Evolutionary conservation across 106 monocot genomes (phyloP).

Genomic region (Platanthera zijinensis): DNA sequence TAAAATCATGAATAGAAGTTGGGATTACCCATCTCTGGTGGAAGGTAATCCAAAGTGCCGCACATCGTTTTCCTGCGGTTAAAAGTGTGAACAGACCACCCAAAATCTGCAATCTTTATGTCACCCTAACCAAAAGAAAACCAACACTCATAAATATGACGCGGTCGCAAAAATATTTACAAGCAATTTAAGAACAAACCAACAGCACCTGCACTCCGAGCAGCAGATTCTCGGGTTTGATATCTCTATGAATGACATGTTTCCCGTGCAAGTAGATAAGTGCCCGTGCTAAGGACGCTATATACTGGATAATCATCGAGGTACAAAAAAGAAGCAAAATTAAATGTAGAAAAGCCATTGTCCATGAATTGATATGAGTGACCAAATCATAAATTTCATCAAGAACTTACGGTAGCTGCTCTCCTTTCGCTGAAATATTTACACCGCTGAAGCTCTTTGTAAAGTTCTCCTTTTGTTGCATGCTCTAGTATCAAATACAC

Average conservation of each 20-base stretch:
- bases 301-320: slow-evolving; percentile 43
- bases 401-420: slow-evolving; percentile 76
- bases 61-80: slow-evolving; percentile 89
- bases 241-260: slow-evolving; percentile 98
- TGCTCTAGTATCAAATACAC: slow-evolving; percentile 95
- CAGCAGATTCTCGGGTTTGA: slow-evolving; percentile 94
- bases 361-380: neutral
- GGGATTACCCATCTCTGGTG: slow-evolving; percentile 94
- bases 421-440: slow-evolving; percentile 91
- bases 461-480: slow-evolving; percentile 93
- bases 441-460: slow-evolving; percentile 92
- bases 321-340: neutral
- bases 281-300: slow-evolving; percentile 76
- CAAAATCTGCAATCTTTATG: slow-evolving; percentile 98
- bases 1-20: neutral
- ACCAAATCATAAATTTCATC: slow-evolving; percentile 1
- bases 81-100: slow-evolving; percentile 99
- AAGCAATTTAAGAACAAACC: neutral
- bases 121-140: slow-evolving; percentile 54
- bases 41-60: slow-evolving; percentile 94
- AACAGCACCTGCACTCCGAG: slow-evolving; percentile 68
- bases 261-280: slow-evolving; percentile 94
- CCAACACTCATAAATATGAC: neutral
- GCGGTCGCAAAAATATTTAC: neutral
- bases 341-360: neutral